Evolutionary conservation across 176 grass and related monocot genomes (phyloP).

Genomic region (Cenchrus purpureus): DNA sequence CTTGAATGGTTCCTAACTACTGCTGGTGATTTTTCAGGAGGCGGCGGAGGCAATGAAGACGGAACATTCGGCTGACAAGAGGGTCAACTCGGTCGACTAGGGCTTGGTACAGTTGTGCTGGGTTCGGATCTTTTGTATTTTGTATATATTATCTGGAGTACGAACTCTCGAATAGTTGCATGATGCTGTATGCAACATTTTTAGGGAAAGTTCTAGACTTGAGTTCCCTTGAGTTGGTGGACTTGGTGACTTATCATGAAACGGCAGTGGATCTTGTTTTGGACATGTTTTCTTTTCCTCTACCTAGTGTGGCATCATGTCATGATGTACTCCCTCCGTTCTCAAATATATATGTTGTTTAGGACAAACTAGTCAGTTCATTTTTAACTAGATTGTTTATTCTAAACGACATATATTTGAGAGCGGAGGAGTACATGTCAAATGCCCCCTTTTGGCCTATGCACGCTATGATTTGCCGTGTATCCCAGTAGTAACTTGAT

Average conservation of each 20-base stretch:
- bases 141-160: neutral
- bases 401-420: no score
- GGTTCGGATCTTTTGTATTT: neutral
- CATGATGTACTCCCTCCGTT: no score
- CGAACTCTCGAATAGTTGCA: no score
- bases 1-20: neutral
- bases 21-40: neutral
- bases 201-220: neutral
- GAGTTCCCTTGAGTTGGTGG: no score
- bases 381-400: no score
- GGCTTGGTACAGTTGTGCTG: neutral
- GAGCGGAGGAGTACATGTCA: no score
- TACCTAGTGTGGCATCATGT: no score
- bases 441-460: no score
- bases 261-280: neutral
- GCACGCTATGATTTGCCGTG: no score
- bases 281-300: neutral
- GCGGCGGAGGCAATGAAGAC: slow-evolving; percentile 14
- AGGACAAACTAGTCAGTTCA: no score
- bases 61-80: neutral
- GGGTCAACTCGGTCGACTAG: neutral
- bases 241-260: neutral
- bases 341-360: no score
- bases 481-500: no score
- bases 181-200: neutral